Base-by-base conservation (phyloP, 805 yeast genomes). In the Cyberlindnera xylosilytica region DNA sequence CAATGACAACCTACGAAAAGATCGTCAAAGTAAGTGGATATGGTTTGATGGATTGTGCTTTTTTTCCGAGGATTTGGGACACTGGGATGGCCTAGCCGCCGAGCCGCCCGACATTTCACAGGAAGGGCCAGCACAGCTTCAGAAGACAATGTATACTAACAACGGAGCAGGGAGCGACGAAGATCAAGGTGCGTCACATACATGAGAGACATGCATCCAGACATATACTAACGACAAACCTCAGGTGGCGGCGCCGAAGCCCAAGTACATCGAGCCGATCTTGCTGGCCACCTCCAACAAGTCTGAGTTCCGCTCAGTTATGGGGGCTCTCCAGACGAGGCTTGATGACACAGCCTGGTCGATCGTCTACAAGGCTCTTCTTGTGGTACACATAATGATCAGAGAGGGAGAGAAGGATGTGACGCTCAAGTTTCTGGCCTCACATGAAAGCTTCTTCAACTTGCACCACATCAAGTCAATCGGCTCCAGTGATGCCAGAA, bases 241-340 rank as follows among this genome's bases (percentile, higher is more conserved):
- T 29, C 71, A 57, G 79, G 76, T 87, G 67, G 98, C 98, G 10
- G 96, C 98, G n/a, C 99, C 99, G 6, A 93, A 93, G 65, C 84
- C 95, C 29, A 93, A 93, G 63, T 93, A 93, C 61, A 80, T 93
- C 40, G 98, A 91, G 66, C 98, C 98, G 1, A 87, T 93, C 39
- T 71, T 93, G 24, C 73, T 68, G 34, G 70, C 73, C 7, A 65
- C 76, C 0, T 50, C 65, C 11, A 53, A 56, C 37, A 58, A 54
- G 16, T 55, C 50, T 5, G 74, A 86, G 51, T 81, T 91, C 55
- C 70, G 70, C 45, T 77, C 81, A 17, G 82, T 90, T 28, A 80
- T 90, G 79, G 69, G 73, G 38, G 71, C 86, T 1, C 66, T 91
- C 42, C 71, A 71, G 24, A 56, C 61, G 15, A 69, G 97, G 39